phyloP scores from a whole-genome alignment of 805 yeast genomes.

The Spathaspora hagerdaliae region DNA sequence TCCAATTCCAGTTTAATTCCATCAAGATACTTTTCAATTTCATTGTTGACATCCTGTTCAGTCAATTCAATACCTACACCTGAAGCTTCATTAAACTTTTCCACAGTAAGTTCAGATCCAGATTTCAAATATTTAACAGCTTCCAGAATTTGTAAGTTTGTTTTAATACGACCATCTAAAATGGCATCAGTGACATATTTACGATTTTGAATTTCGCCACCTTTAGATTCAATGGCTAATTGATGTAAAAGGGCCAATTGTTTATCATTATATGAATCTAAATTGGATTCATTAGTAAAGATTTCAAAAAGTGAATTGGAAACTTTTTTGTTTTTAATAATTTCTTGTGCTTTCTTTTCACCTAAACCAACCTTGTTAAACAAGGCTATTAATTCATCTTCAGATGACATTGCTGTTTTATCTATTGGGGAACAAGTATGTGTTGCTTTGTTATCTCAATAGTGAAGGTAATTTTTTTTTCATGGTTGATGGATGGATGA shows the following conservation, averaged over 20 bases:
- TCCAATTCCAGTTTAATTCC: conserved; percentile 56
- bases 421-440: not conserved
- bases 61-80: conserved; percentile 82
- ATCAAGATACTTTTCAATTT: conserved; percentile 57
- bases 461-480: no score
- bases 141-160: conserved; percentile 73
- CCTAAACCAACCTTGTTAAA: conserved; percentile 58
- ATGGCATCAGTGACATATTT: conserved; percentile 57
- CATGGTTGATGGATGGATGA: no score
- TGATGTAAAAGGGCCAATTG: conserved; percentile 66
- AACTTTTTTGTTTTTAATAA: conserved; percentile 81
- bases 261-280: conserved; percentile 46
- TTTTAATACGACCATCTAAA: conserved; percentile 56
- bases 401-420: not conserved
- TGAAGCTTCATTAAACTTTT: conserved; percentile 52
- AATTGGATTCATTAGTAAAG: conserved; percentile 38
- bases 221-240: conserved; percentile 70
- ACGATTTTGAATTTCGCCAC: conserved; percentile 48
- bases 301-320: conserved; percentile 63
- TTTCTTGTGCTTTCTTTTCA: conserved; percentile 73
- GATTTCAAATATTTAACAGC: conserved; percentile 64
- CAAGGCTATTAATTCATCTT: conserved; percentile 26
- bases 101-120: conserved; percentile 27
- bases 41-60: conserved; percentile 56
- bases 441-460: no score